Evolutionary conservation across 2,329 filamentous ascomycete species (phyloP), one percentile per base, ranked within the genome.

Genomic region (Calonectria hawksworthii): DNA sequence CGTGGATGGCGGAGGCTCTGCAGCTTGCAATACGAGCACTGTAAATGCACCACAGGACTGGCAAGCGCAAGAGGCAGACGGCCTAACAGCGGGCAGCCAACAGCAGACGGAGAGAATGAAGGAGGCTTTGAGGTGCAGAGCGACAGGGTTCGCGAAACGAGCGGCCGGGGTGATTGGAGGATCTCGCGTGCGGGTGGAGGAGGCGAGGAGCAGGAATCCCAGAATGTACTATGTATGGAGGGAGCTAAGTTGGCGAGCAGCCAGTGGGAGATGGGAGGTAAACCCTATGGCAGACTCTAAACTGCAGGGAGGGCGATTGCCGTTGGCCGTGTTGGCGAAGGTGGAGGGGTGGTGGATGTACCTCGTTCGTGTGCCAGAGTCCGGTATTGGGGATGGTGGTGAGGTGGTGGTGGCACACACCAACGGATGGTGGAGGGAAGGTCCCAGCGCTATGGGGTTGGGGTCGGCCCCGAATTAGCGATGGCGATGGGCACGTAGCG

Each of bases 151-250:
- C 73, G 71, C 75, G 71, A 79, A 72, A 75, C 73, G 54, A 79
- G 77, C 44, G 74, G 65, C 73, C 47, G 50, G 74, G 75, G 11
- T 80, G 79, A 80, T 80, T 80, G 79, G 79, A 80, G 77, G 77
- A 80, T 77, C 73, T 73, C 72, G 74, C 63, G 65, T 77, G 73
- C 71, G 75, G 77, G 75, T 74, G 73, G 68, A 76, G 74, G 75
- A 70, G 69, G 56, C 75, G 76, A 80, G 73, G 76, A 72, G 61
- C 64, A 64, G 50, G 69, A 77, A 71, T 51, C 54, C 47, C n/a
- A 59, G 59, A 16, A 26, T 44, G 52, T n/a, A 50, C 30, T 54
- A 51, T 67, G 66, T 32, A 51, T 52, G 66, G 47, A 36, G 30
- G 50, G 36, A 56, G 68, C 67, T 59, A 28, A 28, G 32, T 63